Percentiles rank a stretch among this genome's conserved stretches.
Evolutionary conservation across 352 stramenopile species (phyloP).

Genomic region (Elongisporangium anandrum): DNA sequence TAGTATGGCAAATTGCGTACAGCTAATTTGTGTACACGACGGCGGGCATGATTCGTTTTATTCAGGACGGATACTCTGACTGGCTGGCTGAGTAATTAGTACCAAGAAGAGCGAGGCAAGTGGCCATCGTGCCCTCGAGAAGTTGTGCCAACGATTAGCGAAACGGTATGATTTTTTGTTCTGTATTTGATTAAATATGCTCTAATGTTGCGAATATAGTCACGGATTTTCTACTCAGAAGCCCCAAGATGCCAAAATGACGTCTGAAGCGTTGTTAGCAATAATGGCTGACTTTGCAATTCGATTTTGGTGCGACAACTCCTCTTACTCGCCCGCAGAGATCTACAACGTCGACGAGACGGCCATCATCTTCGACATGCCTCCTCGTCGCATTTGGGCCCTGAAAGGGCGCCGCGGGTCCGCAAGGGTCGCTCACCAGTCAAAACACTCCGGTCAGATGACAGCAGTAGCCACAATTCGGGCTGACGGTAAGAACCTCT

Average conservation of each 20-base stretch:
- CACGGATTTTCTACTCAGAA: conserved; percentile 1
- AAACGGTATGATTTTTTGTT: background rate
- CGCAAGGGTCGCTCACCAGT: background rate
- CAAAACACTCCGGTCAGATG: conserved; percentile 1
- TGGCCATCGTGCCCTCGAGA: background rate
- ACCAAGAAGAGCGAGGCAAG: background rate
- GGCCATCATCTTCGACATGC: conserved; percentile 2
- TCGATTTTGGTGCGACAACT: background rate
- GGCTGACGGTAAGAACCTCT: background rate
- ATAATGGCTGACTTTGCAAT: background rate
- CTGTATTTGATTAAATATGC: background rate
- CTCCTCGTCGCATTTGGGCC: conserved; percentile 4
- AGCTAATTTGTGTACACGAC: conserved; percentile 1
- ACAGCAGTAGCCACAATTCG: background rate
- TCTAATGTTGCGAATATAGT: background rate
- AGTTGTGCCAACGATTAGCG: conserved; percentile 1
- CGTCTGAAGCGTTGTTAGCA: background rate
- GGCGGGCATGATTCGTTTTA: background rate
- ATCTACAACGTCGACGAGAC: conserved; percentile 6
- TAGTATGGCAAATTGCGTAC: too few species aligned
- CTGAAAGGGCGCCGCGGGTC: background rate
- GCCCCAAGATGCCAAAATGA: background rate
- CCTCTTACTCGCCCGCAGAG: background rate
- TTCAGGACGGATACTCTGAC: too few species aligned
- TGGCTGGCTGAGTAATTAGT: too few species aligned